Evolutionary conservation across 2,329 filamentous ascomycete species (phyloP), one percentile per base, ranked within the genome.

Genomic region (Mycosphaerella sp.): DNA sequence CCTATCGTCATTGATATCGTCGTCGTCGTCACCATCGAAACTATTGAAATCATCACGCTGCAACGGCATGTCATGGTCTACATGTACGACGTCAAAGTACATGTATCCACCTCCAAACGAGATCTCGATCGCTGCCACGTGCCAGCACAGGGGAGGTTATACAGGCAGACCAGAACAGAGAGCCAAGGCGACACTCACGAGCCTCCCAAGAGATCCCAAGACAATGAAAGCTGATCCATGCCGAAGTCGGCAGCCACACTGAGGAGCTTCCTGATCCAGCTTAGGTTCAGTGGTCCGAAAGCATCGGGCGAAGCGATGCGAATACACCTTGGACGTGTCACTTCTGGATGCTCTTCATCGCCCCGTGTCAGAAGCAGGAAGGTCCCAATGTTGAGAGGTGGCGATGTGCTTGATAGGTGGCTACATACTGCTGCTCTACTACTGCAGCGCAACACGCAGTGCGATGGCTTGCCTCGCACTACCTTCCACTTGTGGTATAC

Each of bases 171-270:
- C n/a, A n/a, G n/a, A n/a, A n/a, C n/a, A n/a, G n/a, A n/a, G n/a
- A n/a, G n/a, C n/a, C n/a, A n/a, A n/a, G n/a, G n/a, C n/a, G 21
- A 21, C 21, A 21, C 21, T 21, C 21, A n/a, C n/a, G n/a, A 21
- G 21, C 21, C 21, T 21, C 21, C 21, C 21, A 21, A 21, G 21
- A 21, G 21, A n/a, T n/a, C 6, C 21, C 21, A 21, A 21, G 21
- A 21, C 21, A 21, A n/a, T n/a, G 14, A n/a, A 17, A 13, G 43
- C 21, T 16, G 43, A 52, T 52, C 43, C 39, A 18, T 52, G 28
- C 50, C 50, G 50, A 52, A 47, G 50, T 48, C 50, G 50, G 50
- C 44, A 42, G 44, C 30, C 44, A 47, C 27, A 41, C 34, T 34
- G 21, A 36, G 16, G 28, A 44, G 36, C 48, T 44, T 40, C 48